Evolutionary conservation across 73 alveolate genomes (phyloP), one percentile per base, ranked within the genome.

Genomic region (Stentor roeselii): DNA sequence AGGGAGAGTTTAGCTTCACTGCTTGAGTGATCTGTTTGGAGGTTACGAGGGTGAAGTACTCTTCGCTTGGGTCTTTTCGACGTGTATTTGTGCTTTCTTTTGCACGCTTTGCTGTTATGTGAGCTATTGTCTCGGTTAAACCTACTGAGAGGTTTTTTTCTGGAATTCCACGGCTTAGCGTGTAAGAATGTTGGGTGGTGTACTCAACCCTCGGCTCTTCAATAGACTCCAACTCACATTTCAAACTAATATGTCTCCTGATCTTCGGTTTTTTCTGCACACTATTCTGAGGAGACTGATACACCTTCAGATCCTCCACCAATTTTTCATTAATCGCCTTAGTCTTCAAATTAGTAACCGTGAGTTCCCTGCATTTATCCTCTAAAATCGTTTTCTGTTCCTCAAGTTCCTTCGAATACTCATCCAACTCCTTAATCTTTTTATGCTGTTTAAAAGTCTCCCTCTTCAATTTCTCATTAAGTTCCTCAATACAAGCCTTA

Each of bases 41-140:
- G 21, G 14, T 67, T 67, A 67, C 80, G 27, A 67, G 37, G 21
- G 37, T 21, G 34, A 67, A 67, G 41, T 67, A 67, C 34, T 67
- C 80, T 67, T 67, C 50, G 11, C 41, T 32, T 27, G 80, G 80
- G 41, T 67, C 80, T 2, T 67, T 67, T 67, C 80, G 21, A 27
- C 41, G 21, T n/a, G n/a, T n/a, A n/a, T n/a, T n/a, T 67, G 34
- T 2, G 1, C 21, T n/a, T 67, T 67, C 80, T 67, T 34, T 67
- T 30, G 67, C 67, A 11, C 21, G 6, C 21, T 21, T 50, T 50
- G 30, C 67, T 11, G 67, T 50, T 11, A 50, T 50, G 21, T 50
- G 67, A 11, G 67, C 67, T 11, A 50, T 50, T 6, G 30, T 50
- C 21, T 50, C 67, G 21, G 67, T 50, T 21, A 50, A 11, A 6